These are phyloP conservation scores for Protea cynaroides DNA, from an alignment of 164 flowering plant species.

Conservation along the genomic window DNA sequence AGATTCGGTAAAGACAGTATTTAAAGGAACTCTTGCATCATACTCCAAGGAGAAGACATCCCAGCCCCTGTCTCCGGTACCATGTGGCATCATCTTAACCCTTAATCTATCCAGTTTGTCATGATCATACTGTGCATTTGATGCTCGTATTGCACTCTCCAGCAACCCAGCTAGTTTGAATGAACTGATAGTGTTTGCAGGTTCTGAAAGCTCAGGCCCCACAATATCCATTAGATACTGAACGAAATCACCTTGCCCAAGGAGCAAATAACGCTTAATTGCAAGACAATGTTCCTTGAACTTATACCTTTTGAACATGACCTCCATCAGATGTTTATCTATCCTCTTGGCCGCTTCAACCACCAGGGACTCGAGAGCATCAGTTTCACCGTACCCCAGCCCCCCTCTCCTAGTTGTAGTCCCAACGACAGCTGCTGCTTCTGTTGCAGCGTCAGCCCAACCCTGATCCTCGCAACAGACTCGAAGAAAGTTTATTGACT, in stretches of 20 bases:
- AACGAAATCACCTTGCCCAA: conserved; percentile 99
- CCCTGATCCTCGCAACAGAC: conserved; percentile 98
- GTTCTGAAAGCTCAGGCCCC: conserved; percentile 91
- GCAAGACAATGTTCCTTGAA: conserved; percentile 98
- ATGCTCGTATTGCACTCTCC: conserved; percentile 89
- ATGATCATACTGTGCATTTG: conserved; percentile 95
- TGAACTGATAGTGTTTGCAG: conserved; percentile 91
- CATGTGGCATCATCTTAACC: conserved; percentile 97
- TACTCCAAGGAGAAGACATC: conserved; percentile 96
- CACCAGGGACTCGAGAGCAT: conserved; percentile 89
- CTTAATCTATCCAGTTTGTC: conserved; percentile 80
- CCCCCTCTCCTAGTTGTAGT: conserved; percentile 81
- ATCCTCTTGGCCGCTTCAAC: conserved; percentile 91
- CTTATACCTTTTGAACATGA: conserved; percentile 65
- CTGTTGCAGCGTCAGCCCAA: conserved; percentile 90
- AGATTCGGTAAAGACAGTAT: conserved; percentile 93
- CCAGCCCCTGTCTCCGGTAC: conserved; percentile 97
- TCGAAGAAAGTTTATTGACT: conserved; percentile 92
- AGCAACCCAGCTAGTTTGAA: conserved; percentile 88
- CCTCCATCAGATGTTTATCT: conserved; percentile 89
- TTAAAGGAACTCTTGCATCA: conserved; percentile 84
- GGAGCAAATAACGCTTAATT: conserved; percentile 87
- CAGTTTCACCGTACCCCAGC: conserved; percentile 94
- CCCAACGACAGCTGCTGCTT: conserved; percentile 87
- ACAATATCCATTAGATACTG: conserved; percentile 98